Percentiles rank a stretch among this genome's conserved stretches.
Evolutionary conservation across 768 basidiomycete species (phyloP).

Genomic region (Kwoniella sp.): DNA sequence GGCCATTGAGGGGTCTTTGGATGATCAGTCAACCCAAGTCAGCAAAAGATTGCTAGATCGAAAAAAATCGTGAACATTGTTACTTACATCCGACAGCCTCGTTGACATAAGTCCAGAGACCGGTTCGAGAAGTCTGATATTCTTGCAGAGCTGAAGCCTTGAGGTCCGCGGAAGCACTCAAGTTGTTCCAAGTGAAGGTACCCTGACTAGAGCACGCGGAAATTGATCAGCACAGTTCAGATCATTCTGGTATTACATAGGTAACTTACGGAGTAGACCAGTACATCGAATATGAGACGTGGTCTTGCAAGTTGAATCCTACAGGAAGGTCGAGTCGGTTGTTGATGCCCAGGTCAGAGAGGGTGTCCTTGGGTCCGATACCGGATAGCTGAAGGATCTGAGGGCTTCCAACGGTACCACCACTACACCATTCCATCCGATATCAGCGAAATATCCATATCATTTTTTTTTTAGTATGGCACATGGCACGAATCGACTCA

Average conservation of each 20-base stretch:
- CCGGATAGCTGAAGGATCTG: slow-evolving; percentile 69
- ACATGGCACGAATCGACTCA: slow-evolving; percentile 25
- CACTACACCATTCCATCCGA: slow-evolving; percentile 37
- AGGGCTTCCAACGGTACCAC: slow-evolving; percentile 60
- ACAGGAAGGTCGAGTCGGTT: slow-evolving; percentile 70
- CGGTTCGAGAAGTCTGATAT: slow-evolving; percentile 33
- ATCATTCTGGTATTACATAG: no score
- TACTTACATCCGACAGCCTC: slow-evolving; percentile 49
- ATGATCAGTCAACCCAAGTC: slow-evolving; percentile 5
- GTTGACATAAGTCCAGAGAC: slow-evolving; percentile 50
- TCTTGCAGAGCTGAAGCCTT: slow-evolving; percentile 29
- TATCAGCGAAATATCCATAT: background rate
- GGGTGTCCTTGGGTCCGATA: slow-evolving; percentile 67
- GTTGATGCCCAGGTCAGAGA: slow-evolving; percentile 62
- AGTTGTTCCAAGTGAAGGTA: slow-evolving; percentile 44
- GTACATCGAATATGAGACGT: slow-evolving; percentile 57
- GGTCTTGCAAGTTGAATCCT: slow-evolving; percentile 73
- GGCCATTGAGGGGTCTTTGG: slow-evolving; percentile 35
- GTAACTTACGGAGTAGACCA: slow-evolving; percentile 45
- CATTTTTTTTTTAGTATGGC: no score
- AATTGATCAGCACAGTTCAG: background rate
- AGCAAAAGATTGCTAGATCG: slow-evolving; percentile 3
- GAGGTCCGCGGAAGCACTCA: slow-evolving; percentile 28
- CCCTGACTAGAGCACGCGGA: slow-evolving; percentile 18
- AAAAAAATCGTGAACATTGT: background rate